A percentile compares a stretch with the other conserved stretches of the same genome.
phyloP scores from a whole-genome alignment of 768 basidiomycete species.

The Tricholoma sp. region DNA sequence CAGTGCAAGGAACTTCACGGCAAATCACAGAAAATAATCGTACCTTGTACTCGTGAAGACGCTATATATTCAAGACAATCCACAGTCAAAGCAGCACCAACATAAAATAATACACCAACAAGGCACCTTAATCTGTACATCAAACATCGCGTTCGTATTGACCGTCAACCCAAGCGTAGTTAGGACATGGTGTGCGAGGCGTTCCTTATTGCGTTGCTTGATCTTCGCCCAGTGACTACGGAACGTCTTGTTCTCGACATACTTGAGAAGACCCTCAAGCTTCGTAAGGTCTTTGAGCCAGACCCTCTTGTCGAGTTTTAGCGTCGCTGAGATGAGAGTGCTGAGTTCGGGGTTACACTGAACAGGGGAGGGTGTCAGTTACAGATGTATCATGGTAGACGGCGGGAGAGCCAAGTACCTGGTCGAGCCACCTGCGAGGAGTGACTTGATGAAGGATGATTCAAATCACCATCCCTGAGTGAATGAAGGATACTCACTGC shows the following conservation, averaged over 20 bases:
- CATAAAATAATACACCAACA: background rate
- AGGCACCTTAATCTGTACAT: conserved; percentile 82
- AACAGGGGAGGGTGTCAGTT: background rate
- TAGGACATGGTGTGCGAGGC: conserved; percentile 74
- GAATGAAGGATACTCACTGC: conserved; percentile 47
- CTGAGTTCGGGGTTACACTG: conserved; percentile 90
- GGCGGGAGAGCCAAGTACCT: conserved; percentile 29
- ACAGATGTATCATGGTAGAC: background rate
- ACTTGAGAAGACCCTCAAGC: conserved; percentile 72
- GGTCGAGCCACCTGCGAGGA: conserved; percentile 89
- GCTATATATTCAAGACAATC: conserved; percentile 33
- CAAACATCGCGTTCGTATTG: conserved; percentile 77
- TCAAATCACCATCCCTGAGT: background rate
- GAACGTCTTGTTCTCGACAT: conserved; percentile 71
- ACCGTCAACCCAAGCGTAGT: conserved; percentile 63
- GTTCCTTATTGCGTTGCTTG: conserved; percentile 88
- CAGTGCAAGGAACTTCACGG: background rate
- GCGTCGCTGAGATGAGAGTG: conserved; percentile 75
- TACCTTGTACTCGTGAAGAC: conserved; percentile 90
- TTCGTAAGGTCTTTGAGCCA: conserved; percentile 85
- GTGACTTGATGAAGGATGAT: conserved; percentile 48
- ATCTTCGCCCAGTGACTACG: conserved; percentile 75
- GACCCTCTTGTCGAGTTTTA: conserved; percentile 63
- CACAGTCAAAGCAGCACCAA: background rate
- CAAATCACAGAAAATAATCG: background rate